A percentile compares a stretch with the other conserved stretches of the same genome.
Conservation (phyloP, 495 filamentous ascomycete genomes). For the Lasiosphaeria ovina region DNA sequence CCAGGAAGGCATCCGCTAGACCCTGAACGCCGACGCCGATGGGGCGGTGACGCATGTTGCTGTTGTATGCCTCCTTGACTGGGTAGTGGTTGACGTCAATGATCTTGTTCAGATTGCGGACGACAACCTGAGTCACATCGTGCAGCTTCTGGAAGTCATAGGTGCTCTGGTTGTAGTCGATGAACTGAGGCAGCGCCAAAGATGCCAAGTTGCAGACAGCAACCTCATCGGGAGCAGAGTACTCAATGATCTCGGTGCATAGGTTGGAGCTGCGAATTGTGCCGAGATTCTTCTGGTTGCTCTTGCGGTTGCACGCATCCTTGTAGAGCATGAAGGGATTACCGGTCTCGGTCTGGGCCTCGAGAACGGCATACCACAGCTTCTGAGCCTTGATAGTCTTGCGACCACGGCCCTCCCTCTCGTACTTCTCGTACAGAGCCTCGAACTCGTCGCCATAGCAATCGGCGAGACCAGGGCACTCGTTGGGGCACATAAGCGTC, state of each 20-base stretch:
- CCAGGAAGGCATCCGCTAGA: conserved; percentile 97
- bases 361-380: conserved; percentile 97
- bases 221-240: conserved; percentile 94
- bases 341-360: conserved; percentile 97
- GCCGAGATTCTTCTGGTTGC: conserved; percentile 99
- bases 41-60: conserved; percentile 93
- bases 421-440: conserved; percentile 90
- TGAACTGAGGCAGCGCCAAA: conserved; percentile 82
- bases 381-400: conserved; percentile 95
- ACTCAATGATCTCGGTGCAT: conserved; percentile 98
- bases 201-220: conserved; percentile 98
- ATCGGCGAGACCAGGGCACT: conserved; percentile 91
- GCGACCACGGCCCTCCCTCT: conserved; percentile 83
- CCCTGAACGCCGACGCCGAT: conserved; percentile 96
- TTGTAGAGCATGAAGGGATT: conserved; percentile 99
- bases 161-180: conserved; percentile 73
- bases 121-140: conserved; percentile 84
- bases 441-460: conserved; percentile 98
- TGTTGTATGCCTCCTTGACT: conserved; percentile 84
- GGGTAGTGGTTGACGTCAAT: conserved; percentile 98
- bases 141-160: conserved; percentile 96
- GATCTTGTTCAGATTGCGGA: conserved; percentile 93
- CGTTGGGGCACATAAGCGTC: conserved; percentile 97
- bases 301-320: conserved; percentile 96
- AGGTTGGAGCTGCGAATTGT: conserved; percentile 98